Evolutionary conservation across 768 basidiomycete species (phyloP).

Genomic region (Heimioporus sp.): DNA sequence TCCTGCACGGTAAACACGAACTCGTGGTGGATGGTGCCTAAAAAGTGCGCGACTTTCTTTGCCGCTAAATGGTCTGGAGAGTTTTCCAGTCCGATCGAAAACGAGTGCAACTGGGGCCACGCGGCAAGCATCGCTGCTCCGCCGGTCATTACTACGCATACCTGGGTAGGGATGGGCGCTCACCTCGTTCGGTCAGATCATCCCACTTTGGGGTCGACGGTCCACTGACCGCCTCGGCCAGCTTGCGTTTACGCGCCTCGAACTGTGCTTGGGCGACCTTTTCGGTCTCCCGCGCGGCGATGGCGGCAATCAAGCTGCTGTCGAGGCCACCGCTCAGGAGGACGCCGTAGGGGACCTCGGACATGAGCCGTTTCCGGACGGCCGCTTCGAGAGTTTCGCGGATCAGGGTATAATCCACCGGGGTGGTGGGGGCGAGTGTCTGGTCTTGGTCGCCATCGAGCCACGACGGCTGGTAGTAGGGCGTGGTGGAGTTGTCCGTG

Average conservation of each 20-base stretch:
- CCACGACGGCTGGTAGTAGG: constrained; percentile 91
- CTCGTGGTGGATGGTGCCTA: constrained; percentile 96
- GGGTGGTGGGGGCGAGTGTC: constrained; percentile 51
- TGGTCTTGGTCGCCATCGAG: constrained; percentile 79
- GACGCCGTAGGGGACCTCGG: constrained; percentile 97
- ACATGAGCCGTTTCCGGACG: constrained; percentile 94
- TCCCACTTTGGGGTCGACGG: constrained; percentile 50
- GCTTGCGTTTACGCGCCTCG: constrained; percentile 61
- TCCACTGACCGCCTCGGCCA: constrained; percentile 53
- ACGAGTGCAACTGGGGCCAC: constrained; percentile 97
- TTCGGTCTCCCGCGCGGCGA: constrained; percentile 94
- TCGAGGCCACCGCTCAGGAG: constrained; percentile 94
- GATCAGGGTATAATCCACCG: constrained; percentile 64
- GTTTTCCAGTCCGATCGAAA: constrained; percentile 92
- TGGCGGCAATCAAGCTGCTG: constrained; percentile 92
- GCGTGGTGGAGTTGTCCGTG: constrained; percentile 66
- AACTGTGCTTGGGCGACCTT: constrained; percentile 80
- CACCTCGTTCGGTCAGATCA: constrained; percentile 55
- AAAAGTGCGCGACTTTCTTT: constrained; percentile 85
- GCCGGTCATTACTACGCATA: neutral
- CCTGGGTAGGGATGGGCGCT: constrained; percentile 8
- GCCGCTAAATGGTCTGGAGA: constrained; percentile 96
- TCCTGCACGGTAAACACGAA: constrained; percentile 98
- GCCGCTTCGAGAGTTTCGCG: constrained; percentile 86
- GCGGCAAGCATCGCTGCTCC: constrained; percentile 65